phyloP scores from a whole-genome alignment of 75 land plant genomes.

The Pinus taeda region DNA sequence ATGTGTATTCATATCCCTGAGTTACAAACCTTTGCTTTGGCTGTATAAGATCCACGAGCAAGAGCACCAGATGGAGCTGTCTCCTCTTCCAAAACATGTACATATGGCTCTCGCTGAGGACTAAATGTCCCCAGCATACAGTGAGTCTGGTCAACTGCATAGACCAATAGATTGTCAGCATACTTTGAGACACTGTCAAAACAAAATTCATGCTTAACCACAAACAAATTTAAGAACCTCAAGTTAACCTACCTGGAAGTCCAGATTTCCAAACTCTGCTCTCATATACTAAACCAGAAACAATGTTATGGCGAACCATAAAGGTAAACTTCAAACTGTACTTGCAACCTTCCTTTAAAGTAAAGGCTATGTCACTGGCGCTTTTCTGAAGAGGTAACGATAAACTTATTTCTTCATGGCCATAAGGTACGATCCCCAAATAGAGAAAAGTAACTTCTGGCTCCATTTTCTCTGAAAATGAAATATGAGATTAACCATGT shows the following conservation, averaged over 20 bases:
- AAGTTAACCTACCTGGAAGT: slow-evolving; percentile 31
- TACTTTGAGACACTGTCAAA: neutral
- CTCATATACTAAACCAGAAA: slow-evolving; percentile 58
- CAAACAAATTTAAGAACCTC: neutral
- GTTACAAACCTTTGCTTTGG: slow-evolving; percentile 51
- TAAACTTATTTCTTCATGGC: slow-evolving; percentile 33
- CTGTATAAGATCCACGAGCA: slow-evolving; percentile 68
- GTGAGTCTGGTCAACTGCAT: slow-evolving; percentile 54
- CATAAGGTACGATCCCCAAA: slow-evolving; percentile 36
- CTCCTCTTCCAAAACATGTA: slow-evolving; percentile 59
- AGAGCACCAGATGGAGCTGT: slow-evolving; percentile 69
- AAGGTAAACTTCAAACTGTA: slow-evolving; percentile 58
- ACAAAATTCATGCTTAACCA: neutral
- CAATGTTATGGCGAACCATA: slow-evolving; percentile 68
- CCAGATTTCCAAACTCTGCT: slow-evolving; percentile 69
- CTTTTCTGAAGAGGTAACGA: slow-evolving; percentile 39
- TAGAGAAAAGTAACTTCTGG: slow-evolving; percentile 63
- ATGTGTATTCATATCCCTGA: neutral
- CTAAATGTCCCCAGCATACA: slow-evolving; percentile 83
- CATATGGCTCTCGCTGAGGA: slow-evolving; percentile 64
- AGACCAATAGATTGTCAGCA: neutral
- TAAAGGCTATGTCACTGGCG: slow-evolving; percentile 29
- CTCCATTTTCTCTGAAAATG: slow-evolving; percentile 47
- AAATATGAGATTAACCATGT: neutral
- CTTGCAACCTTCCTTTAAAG: slow-evolving; percentile 57